phyloP scores from a whole-genome alignment of 2,329 filamentous ascomycete genomes.

The Xylaria hypoxylon region DNA sequence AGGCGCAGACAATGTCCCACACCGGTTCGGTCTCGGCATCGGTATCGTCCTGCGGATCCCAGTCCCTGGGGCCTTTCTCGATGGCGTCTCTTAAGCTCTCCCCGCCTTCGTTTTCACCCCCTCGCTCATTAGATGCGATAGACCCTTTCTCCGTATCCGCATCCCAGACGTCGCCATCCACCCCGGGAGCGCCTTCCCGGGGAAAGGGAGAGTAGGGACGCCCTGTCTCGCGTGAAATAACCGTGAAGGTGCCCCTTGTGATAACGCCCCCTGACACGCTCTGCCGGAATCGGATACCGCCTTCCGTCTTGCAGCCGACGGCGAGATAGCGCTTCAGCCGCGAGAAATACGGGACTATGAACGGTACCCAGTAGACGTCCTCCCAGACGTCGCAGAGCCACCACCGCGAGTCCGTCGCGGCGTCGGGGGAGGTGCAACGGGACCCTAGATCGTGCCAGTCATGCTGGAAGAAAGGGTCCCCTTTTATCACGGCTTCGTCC shows the following conservation, averaged over 20 bases:
- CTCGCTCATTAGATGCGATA: conserved; percentile 2
- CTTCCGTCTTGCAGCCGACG: conserved; percentile 28
- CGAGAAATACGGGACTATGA: conserved; percentile 35
- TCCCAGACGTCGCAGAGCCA: conserved; percentile 34
- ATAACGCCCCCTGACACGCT: conserved; percentile 21
- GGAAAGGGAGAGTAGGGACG: background rate
- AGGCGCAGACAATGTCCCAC: conserved; percentile 33
- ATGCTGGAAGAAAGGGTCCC: conserved; percentile 32
- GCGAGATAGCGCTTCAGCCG: conserved; percentile 37
- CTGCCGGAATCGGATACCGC: conserved; percentile 36
- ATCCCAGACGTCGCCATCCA: conserved; percentile 16
- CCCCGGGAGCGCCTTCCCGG: background rate
- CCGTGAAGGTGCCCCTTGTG: conserved; percentile 28
- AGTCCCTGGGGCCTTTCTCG: conserved; percentile 8
- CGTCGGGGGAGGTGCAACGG: background rate
- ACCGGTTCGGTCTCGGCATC: conserved; percentile 24
- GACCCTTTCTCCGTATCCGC: conserved; percentile 31
- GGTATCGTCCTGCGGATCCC: conserved; percentile 26
- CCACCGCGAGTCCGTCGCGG: conserved; percentile 12
- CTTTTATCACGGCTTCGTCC: conserved; percentile 25
- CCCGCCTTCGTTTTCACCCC: background rate
- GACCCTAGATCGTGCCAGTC: conserved; percentile 11
- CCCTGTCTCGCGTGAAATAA: conserved; percentile 26
- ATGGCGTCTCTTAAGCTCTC: background rate
- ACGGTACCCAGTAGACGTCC: conserved; percentile 37